Conservation (phyloP, 2,329 filamentous ascomycete species). For the Fusarium camptoceras region DNA sequence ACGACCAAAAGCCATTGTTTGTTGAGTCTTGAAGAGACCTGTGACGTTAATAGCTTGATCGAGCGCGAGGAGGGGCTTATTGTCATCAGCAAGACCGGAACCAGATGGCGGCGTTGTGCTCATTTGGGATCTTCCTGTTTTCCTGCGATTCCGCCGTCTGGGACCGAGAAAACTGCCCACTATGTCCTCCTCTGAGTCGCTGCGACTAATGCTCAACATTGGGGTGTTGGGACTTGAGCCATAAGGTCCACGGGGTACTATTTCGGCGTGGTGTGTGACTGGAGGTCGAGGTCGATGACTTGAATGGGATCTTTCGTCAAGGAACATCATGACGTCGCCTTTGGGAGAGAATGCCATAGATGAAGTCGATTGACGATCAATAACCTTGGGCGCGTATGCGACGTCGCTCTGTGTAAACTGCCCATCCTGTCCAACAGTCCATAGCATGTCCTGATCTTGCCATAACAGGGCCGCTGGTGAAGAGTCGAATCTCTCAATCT, state of each 20-base stretch:
- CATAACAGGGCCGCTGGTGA: slow-evolving; percentile 70
- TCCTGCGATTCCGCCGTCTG: slow-evolving; percentile 56
- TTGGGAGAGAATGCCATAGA: slow-evolving; percentile 69
- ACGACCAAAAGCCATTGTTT: slow-evolving; percentile 71
- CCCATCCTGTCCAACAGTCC: slow-evolving; percentile 73
- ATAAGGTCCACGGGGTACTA: slow-evolving; percentile 56
- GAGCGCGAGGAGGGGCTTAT: slow-evolving; percentile 61
- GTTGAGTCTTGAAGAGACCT: slow-evolving; percentile 68
- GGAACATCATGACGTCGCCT: slow-evolving; percentile 70
- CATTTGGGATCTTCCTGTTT: slow-evolving; percentile 59
- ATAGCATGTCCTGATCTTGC: slow-evolving; percentile 73
- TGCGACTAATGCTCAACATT: slow-evolving; percentile 67
- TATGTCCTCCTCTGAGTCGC: slow-evolving; percentile 74
- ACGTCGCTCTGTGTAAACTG: slow-evolving; percentile 74
- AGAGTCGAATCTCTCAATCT: slow-evolving; percentile 69
- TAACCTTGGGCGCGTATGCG: slow-evolving; percentile 70
- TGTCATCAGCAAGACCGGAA: slow-evolving; percentile 47
- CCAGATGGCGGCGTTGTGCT: slow-evolving; percentile 68
- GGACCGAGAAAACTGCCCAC: slow-evolving; percentile 69
- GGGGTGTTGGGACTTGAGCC: slow-evolving; percentile 62
- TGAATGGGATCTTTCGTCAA: slow-evolving; percentile 67
- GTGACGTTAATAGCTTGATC: slow-evolving; percentile 70
- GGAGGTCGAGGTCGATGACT: slow-evolving; percentile 56
- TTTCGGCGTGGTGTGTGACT: slow-evolving; percentile 51
- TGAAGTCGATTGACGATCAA: slow-evolving; percentile 72